Conservation (phyloP, 2,329 filamentous ascomycete species). For the Aspergillus uvarum region DNA sequence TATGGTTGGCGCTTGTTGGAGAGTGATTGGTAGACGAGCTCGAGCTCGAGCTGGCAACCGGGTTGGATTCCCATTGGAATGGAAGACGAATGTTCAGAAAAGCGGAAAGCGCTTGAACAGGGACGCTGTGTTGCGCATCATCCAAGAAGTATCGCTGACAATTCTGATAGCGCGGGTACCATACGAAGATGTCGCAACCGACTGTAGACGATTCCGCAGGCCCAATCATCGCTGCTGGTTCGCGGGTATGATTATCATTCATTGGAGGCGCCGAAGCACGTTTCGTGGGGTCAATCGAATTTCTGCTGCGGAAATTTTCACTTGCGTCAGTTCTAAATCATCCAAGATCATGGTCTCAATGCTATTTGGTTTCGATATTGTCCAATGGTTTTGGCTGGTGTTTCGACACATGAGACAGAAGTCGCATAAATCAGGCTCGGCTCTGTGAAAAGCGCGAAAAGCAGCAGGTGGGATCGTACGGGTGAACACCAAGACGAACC, state of each 20-base stretch:
- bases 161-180: constrained; percentile 87
- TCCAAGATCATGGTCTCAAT: neutral
- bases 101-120: constrained; percentile 83
- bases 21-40: constrained; percentile 39
- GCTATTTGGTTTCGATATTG: neutral
- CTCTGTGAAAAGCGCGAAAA: neutral
- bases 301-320: constrained; percentile 20
- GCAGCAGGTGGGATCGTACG: neutral
- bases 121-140: constrained; percentile 77
- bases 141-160: constrained; percentile 92
- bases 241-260: constrained; percentile 35
- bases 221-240: constrained; percentile 40
- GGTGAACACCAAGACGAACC: neutral
- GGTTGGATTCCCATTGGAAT: constrained; percentile 66
- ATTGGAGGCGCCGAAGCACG: constrained; percentile 25
- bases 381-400: neutral
- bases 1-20: constrained; percentile 33
- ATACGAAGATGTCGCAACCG: constrained; percentile 68
- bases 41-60: constrained; percentile 42
- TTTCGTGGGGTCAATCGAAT: constrained; percentile 16
- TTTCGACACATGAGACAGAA: neutral
- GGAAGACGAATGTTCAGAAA: constrained; percentile 91
- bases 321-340: constrained; percentile 9
- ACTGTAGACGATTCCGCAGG: constrained; percentile 37
- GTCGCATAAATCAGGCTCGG: neutral